Conservation (phyloP, 805 yeast genomes). For the Pichia cephalocereana region DNA sequence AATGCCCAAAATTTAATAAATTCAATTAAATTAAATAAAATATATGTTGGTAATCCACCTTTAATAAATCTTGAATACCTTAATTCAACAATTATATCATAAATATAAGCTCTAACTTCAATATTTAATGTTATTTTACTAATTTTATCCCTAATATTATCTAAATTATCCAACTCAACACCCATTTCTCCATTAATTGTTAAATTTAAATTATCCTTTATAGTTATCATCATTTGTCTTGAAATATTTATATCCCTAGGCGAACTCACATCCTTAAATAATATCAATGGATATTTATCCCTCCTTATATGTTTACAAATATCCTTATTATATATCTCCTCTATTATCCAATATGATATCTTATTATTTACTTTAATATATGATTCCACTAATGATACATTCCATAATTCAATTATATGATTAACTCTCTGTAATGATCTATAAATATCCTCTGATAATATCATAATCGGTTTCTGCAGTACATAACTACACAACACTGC, state of each 20-base stretch:
- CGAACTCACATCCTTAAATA: too few relatives aligned
- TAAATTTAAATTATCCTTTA: background rate
- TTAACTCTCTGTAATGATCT: background rate
- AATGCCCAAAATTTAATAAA: slow-evolving; percentile 34
- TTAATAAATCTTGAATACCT: slow-evolving; percentile 47
- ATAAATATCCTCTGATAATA: background rate
- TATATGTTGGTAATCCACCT: slow-evolving; percentile 43
- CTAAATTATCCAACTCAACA: too few relatives aligned
- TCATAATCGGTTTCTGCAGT: background rate
- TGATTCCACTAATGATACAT: background rate
- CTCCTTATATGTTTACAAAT: background rate
- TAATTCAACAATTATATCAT: slow-evolving; percentile 44
- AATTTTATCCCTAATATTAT: background rate
- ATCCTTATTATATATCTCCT: background rate
- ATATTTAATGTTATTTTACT: slow-evolving; percentile 27
- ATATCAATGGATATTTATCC: background rate
- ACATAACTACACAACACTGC: too few relatives aligned
- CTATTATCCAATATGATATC: background rate
- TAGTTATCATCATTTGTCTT: background rate
- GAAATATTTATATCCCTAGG: background rate
- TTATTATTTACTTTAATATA: too few relatives aligned
- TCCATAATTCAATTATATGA: background rate
- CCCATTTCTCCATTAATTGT: background rate
- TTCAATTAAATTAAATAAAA: slow-evolving; percentile 33
- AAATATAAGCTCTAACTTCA: slow-evolving; percentile 44